Evolutionary conservation across 352 stramenopile species (phyloP), one percentile per base, ranked within the genome.

Genomic region (Globisporangium yorkense): DNA sequence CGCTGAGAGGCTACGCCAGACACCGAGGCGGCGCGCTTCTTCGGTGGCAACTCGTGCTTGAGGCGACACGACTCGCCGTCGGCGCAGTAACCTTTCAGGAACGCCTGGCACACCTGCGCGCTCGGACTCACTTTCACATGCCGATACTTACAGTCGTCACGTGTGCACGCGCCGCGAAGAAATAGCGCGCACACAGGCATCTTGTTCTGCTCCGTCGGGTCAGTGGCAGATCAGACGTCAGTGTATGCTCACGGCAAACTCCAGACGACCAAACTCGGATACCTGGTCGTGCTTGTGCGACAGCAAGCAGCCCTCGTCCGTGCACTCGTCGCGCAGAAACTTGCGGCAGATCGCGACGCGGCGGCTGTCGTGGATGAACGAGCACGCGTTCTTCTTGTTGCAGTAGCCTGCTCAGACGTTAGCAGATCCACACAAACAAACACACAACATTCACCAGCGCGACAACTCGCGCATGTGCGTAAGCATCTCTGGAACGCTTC

Each of bases 311-410:
- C 73, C 72, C 24, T 68, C 48, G 51, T 92, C 74, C 24, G 56
- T 60, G 66, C 84, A 94, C 44, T 74, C 70, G 40, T 84, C 85
- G 44, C 75, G 75, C 49, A 88, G 57, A 39, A 94, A 94, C 54
- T 88, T 86, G 29, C 76, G 80, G 40, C 84, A 94, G 51, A 94
- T 85, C n/a, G 75, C 73, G 48, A 92, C 69, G n/a, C 75, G 81
- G 20, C 84, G 81, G 61, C 81, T 94, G 60, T 94, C 84, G 54
- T 94, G 84, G 58, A 94, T 86, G 63, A 88, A 92, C 56, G 73
- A 77, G 66, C 84, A 94, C 16, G 68, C 69, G 59, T 89, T 78
- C 63, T 88, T 82, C 51, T 89, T 87, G 55, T 89, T 94, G 67
- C 84, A 94, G 53, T 80, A 89, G 12, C 84, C 84, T 92, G 57